Evolutionary conservation across 345 rosid species (phyloP), one percentile per base, ranked within the genome.

Genomic region (Gossypium arboreum): DNA sequence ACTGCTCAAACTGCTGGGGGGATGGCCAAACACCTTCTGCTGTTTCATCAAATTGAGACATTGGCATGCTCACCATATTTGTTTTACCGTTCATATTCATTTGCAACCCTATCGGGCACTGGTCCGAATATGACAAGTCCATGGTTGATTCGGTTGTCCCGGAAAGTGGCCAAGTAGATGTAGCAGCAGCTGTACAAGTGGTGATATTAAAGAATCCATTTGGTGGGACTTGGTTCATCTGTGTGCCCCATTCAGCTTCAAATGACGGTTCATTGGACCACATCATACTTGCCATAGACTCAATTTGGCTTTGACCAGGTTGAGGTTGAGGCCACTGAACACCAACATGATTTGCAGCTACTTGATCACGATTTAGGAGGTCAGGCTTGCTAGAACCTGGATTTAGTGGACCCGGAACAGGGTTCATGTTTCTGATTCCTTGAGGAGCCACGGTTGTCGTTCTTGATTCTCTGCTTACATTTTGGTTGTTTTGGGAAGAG

Each of bases 1-100:
- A 76, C 5, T 76, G 84, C 77, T 72, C 55, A 67, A 83, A 75
- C 55, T 81, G 87, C 24, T 77, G 83, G 41, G 84, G 84, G 1
- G 79, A 17, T 27, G 80, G 51, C 83, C 87, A 82, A 39, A 71
- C 75, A 27, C 71, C 73, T 51, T 76, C 80, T 20, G 72, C 7
- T 34, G 79, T 29, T 34, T 48, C 79, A 73, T 86, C 80, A 24
- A 78, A 78, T 58, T 75, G 85, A 63, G 80, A 16, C 54, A 72
- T 24, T 1, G 79, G 75, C 71, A 74, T 63, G 75, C 59, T 69
- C 47, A 58, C 29, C 44, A 29, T 41, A n/a, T 70, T 52, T 29
- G 61, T 34, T 70, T 52, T 52, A 8, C 61, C 3, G 16, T 29
- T 66, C 47, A 34, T 71, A 54, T 47, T 71, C 34, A 63, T 50